Conservation (phyloP, 2,329 filamentous ascomycete species). For the Metarhizium album region DNA sequence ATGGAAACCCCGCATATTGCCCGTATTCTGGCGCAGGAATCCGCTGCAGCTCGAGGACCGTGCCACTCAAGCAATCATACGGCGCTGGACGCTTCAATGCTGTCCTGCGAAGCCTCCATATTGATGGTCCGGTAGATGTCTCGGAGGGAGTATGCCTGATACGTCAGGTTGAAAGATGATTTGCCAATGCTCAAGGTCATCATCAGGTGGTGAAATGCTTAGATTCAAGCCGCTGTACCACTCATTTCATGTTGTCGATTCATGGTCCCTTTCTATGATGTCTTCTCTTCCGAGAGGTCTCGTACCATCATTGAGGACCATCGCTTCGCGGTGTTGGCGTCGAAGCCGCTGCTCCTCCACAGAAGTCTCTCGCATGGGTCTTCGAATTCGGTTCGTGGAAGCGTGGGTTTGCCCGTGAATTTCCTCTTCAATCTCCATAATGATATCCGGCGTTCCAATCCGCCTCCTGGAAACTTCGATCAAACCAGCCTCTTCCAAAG, state of each 20-base stretch:
- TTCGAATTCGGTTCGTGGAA: constrained; percentile 17
- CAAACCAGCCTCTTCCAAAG: constrained; percentile 39
- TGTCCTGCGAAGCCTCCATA: too few relatives aligned
- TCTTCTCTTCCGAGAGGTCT: constrained; percentile 62
- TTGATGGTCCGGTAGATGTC: too few relatives aligned
- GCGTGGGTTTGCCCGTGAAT: constrained; percentile 12
- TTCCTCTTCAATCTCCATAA: constrained; percentile 23
- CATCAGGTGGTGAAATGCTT: too few relatives aligned
- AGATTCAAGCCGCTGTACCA: too few relatives aligned
- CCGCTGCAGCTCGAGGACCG: too few relatives aligned
- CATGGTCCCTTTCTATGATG: constrained; percentile 59
- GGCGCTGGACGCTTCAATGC: too few relatives aligned
- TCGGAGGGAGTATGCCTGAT: too few relatives aligned
- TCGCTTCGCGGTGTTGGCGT: constrained; percentile 71
- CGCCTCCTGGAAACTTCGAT: constrained; percentile 23
- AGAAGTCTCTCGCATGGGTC: constrained; percentile 37
- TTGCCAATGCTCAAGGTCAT: too few relatives aligned
- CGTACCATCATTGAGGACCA: constrained; percentile 83
- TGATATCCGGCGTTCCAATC: constrained; percentile 17
- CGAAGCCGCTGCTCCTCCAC: constrained; percentile 61
- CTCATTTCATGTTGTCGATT: constrained; percentile 22
- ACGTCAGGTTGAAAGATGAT: too few relatives aligned
- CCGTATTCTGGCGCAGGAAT: too few relatives aligned
- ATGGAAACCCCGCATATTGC: too few relatives aligned
- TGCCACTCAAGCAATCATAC: too few relatives aligned